These are phyloP conservation scores for Termitomyces heimii DNA, from an alignment of 768 basidiomycete genomes.

Conservation along the genomic window DNA sequence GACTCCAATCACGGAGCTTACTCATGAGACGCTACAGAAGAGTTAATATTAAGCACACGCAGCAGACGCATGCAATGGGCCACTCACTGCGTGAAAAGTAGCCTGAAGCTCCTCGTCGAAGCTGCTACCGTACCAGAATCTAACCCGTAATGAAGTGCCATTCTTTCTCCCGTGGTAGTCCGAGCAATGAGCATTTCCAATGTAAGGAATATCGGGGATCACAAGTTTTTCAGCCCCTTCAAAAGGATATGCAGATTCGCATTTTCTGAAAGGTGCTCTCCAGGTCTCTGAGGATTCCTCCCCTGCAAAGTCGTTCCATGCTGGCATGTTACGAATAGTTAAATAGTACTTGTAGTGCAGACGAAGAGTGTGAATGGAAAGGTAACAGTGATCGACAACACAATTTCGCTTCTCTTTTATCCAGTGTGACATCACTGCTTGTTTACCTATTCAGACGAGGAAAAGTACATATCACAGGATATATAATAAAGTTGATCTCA, in stretches of 20 bases:
- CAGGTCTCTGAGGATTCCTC: not conserved
- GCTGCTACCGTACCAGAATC: slow-evolving; percentile 10
- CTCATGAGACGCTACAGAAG: slow-evolving; percentile 3
- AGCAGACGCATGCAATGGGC: not conserved
- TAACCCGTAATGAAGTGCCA: not conserved
- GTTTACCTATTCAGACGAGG: no score
- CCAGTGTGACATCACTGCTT: not conserved
- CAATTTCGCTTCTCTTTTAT: not conserved
- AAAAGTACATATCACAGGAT: not conserved
- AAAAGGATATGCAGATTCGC: not conserved
- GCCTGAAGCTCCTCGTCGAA: not conserved
- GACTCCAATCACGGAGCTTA: slow-evolving; percentile 14
- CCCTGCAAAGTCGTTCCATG: not conserved
- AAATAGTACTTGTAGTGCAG: not conserved
- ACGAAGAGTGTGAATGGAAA: not conserved
- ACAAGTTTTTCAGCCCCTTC: not conserved
- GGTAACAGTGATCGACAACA: not conserved
- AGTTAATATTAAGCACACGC: not conserved
- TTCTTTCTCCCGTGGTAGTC: slow-evolving; percentile 8
- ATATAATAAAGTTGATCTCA: not conserved
- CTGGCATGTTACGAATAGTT: not conserved
- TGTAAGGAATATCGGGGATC: not conserved
- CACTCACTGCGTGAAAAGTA: slow-evolving; percentile 6
- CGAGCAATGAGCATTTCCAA: slow-evolving; percentile 5
- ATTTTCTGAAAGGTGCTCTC: not conserved